Evolutionary conservation across 352 stramenopile species (phyloP).

Genomic region (Pythium rhizo-oryzae): DNA sequence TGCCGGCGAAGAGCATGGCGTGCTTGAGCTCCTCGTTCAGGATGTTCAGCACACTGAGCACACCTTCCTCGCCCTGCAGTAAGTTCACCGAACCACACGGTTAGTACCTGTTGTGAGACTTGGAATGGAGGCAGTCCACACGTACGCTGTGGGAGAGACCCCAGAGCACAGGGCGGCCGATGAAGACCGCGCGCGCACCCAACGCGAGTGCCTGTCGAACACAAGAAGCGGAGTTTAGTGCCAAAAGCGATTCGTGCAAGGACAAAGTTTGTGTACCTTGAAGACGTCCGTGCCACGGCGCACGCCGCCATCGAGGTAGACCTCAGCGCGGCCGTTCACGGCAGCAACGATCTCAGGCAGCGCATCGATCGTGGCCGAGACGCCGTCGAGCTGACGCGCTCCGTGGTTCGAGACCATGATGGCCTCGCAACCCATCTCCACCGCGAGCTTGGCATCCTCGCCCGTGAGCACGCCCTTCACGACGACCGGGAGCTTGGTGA

Average conservation of each 20-base stretch:
- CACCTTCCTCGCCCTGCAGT: constrained; percentile 78
- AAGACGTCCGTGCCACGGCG: constrained; percentile 95
- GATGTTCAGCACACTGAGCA: constrained; percentile 89
- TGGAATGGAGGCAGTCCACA: background rate
- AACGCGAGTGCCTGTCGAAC: constrained; percentile 77
- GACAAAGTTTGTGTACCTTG: constrained; percentile 57
- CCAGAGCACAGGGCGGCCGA: constrained; percentile 96
- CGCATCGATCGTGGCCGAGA: constrained; percentile 91
- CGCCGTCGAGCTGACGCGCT: constrained; percentile 91
- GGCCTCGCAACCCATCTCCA: constrained; percentile 90
- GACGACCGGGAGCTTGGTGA: constrained; percentile 91
- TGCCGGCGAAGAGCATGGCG: constrained; percentile 90
- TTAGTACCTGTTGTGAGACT: background rate
- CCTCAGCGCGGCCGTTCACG: constrained; percentile 79
- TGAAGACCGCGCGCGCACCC: constrained; percentile 93
- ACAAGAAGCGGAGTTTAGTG: background rate
- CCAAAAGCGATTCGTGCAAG: background rate
- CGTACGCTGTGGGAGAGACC: constrained; percentile 89
- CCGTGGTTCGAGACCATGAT: constrained; percentile 96
- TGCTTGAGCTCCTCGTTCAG: constrained; percentile 93
- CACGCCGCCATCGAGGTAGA: constrained; percentile 95
- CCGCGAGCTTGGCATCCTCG: constrained; percentile 91
- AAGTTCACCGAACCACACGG: background rate
- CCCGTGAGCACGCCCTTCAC: constrained; percentile 94
- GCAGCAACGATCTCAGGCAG: constrained; percentile 90